These are phyloP conservation scores for Strobilomyces dryophilus DNA, from an alignment of 768 basidiomycete species.

Conservation along the genomic window DNA sequence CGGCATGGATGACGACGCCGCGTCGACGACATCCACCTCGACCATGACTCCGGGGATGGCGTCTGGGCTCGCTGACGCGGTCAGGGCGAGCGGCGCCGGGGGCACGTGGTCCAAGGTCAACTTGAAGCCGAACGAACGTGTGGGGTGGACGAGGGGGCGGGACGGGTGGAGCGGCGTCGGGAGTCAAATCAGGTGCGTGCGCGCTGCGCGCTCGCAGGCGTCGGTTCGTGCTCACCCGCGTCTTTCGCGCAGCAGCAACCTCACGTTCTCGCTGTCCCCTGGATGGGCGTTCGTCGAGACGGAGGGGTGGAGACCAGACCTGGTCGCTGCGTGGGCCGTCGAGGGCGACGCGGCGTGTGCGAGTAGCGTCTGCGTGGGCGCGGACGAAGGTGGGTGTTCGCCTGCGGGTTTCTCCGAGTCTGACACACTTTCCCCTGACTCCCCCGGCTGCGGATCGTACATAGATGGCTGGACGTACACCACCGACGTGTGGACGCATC, in stretches of 20 bases:
- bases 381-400: constrained; percentile 23
- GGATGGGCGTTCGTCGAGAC: constrained; percentile 74
- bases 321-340: constrained; percentile 52
- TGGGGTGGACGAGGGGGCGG: constrained; percentile 12
- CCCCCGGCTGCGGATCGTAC: not conserved
- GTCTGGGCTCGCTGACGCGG: not conserved
- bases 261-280: constrained; percentile 71
- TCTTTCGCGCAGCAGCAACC: constrained; percentile 58
- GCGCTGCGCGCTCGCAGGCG: no score
- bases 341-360: not conserved
- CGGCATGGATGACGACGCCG: not conserved
- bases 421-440: not conserved
- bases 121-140: constrained; percentile 6
- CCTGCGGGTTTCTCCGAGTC: not conserved
- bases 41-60: not conserved
- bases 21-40: constrained; percentile 3
- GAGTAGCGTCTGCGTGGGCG: constrained; percentile 13
- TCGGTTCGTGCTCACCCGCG: not conserved
- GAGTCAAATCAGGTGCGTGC: constrained; percentile 4
- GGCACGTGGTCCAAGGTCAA: constrained; percentile 16
- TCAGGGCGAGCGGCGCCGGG: not conserved
- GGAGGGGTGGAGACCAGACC: constrained; percentile 74
- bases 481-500: constrained; percentile 68
- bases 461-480: constrained; percentile 74
- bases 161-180: constrained; percentile 15